These are phyloP conservation scores for Lentinula boryana DNA, from an alignment of 768 basidiomycete species.

Conservation along the genomic window DNA sequence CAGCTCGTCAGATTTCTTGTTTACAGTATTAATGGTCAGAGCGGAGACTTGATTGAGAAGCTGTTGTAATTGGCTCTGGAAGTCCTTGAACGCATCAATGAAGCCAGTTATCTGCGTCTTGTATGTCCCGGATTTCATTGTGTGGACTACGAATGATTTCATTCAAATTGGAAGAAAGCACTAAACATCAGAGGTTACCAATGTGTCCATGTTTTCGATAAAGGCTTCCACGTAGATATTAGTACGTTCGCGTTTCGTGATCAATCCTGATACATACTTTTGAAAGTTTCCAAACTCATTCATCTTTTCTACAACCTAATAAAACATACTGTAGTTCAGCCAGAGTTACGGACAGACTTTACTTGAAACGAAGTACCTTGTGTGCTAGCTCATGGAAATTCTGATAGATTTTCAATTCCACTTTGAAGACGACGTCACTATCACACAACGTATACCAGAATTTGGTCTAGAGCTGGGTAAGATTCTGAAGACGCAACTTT, in stretches of 20 bases:
- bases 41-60: conserved; percentile 8
- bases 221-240: neutral
- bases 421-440: conserved; percentile 3
- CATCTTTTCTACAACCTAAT: conserved; percentile 6
- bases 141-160: neutral
- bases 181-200: neutral
- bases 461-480: neutral
- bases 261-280: neutral
- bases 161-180: neutral
- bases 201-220: conserved; percentile 9
- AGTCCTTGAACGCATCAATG: conserved; percentile 4
- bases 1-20: neutral
- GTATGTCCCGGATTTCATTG: conserved; percentile 1
- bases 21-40: conserved; percentile 1
- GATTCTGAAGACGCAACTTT: neutral
- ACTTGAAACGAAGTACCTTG: neutral
- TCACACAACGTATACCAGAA: conserved; percentile 10
- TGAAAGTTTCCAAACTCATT: conserved; percentile 9
- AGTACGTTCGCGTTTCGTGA: no score
- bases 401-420: neutral
- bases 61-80: conserved; percentile 4
- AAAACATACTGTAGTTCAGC: neutral
- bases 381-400: neutral
- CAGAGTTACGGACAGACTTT: neutral
- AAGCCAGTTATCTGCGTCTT: conserved; percentile 10